These are phyloP conservation scores for Paraconiothyrium brasiliense DNA, from an alignment of 2,329 filamentous ascomycete species.

Conservation along the genomic window DNA sequence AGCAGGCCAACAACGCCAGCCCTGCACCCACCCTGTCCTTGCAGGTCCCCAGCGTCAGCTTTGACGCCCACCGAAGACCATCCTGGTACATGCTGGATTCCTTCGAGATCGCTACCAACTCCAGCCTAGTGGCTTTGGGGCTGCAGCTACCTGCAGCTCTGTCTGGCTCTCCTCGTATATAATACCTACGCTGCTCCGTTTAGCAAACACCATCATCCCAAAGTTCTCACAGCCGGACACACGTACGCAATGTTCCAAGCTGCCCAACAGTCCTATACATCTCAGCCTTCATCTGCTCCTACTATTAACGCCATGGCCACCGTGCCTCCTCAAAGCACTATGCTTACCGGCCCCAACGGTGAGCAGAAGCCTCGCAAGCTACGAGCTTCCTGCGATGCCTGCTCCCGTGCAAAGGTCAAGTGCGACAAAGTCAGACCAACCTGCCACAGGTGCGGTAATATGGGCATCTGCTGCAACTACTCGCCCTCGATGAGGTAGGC, in stretches of 20 bases:
- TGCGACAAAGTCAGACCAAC: conserved; percentile 50
- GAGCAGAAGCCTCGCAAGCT: conserved; percentile 48
- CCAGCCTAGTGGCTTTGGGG: conserved; percentile 27
- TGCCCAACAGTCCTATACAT: conserved; percentile 35
- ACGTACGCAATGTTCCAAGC: conserved; percentile 42
- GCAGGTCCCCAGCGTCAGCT: conserved; percentile 41
- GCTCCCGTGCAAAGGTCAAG: conserved; percentile 51
- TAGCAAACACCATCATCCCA: conserved; percentile 25
- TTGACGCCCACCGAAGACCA: conserved; percentile 40
- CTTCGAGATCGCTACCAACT: conserved; percentile 35
- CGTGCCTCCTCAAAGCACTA: conserved; percentile 28
- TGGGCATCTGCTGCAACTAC: conserved; percentile 52
- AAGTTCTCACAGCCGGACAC: conserved; percentile 19
- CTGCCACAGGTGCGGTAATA: conserved; percentile 49
- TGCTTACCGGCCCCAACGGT: conserved; percentile 33
- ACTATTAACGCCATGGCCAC: conserved; percentile 36
- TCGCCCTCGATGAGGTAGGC: conserved; percentile 51
- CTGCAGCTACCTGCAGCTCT: conserved; percentile 27
- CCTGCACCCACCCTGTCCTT: conserved; percentile 42
- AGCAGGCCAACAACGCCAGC: conserved; percentile 35
- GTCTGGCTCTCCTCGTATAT: conserved; percentile 41
- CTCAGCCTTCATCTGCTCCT: conserved; percentile 35
- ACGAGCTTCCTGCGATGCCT: conserved; percentile 50
- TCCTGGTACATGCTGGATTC: conserved; percentile 24
- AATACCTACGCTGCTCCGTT: conserved; percentile 33